Base-by-base conservation (phyloP, 306 rosid species). In the Fragaria nilgerrensis region DNA sequence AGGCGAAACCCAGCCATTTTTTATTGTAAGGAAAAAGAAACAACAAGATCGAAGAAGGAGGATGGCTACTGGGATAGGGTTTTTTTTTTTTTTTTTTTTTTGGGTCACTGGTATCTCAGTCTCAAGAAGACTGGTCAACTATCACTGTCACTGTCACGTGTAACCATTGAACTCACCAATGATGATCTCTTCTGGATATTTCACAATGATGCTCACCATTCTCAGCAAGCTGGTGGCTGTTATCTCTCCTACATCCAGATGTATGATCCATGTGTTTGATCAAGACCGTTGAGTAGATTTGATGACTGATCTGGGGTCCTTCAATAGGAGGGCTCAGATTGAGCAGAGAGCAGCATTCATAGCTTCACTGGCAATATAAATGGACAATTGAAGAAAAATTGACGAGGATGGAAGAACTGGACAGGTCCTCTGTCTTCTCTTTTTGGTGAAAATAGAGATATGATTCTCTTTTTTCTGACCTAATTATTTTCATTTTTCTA, bases 141-240 rank as follows among this genome's bases (percentile, higher is more conserved):
- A n/a, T 11, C 50, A 67, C 71, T 34, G 25, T 36, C 45, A 65
- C 68, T 25, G 17, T 62, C 68, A 27, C 68, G 72, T 67, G 50
- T 67, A 34, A n/a, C 72, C 47, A 17, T 66, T 39, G 47, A 65
- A 34, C 14, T 65, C 47, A 66, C 49, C 29, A 67, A 37, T 67
- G 12, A 67, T 39, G 27, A 29, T 34, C 67, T 27, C 37, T 27
- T 61, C 20, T 61, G 66, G 14, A 12, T 32, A 32, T 27, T 61
- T 61, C 19, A 27, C 10, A 62, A 29, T 62, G 68, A 63, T 29
- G 43, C 20, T 29, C 43, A 7, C 9, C 43, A 63, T 63, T 65
- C 43, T 2, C 2, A 64, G 70, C 13, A 64, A 34, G 70, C 41
- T 36, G 70, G 6, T 36, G 47, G n/a, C 20, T 65, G 0, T 65